Conservation (phyloP, 768 basidiomycete genomes). For the Suillus subalutaceus region DNA sequence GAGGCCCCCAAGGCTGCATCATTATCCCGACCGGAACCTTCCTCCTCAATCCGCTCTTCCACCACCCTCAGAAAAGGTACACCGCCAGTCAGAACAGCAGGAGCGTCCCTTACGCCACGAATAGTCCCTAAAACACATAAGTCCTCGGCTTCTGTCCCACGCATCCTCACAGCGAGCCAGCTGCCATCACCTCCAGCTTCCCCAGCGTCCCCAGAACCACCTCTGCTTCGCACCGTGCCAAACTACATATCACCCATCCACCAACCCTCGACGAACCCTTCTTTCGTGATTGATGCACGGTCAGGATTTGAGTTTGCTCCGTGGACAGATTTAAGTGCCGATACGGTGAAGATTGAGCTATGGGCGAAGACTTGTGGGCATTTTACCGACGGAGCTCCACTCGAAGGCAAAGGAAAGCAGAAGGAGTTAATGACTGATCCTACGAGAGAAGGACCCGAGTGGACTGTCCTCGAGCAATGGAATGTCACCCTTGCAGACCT, state of each 20-base stretch:
- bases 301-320: constrained; percentile 54
- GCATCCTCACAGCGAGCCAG: constrained; percentile 29
- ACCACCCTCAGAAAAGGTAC: constrained; percentile 21
- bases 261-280: constrained; percentile 82
- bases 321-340: constrained; percentile 55
- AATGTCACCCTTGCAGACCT: constrained; percentile 61
- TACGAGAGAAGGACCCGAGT: constrained; percentile 38
- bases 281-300: constrained; percentile 61
- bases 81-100: constrained; percentile 17
- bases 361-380: constrained; percentile 49
- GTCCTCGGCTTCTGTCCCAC: constrained; percentile 26
- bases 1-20: constrained; percentile 23
- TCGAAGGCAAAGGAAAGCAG: constrained; percentile 48
- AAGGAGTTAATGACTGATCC: constrained; percentile 34
- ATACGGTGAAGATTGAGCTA: constrained; percentile 56
- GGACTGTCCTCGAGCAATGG: constrained; percentile 74
- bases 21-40: constrained; percentile 9
- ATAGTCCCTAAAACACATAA: constrained; percentile 23
- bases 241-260: constrained; percentile 83
- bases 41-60: constrained; percentile 17
- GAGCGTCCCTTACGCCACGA: constrained; percentile 18
- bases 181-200: constrained; percentile 24
- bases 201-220: constrained; percentile 16
- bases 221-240: constrained; percentile 37
- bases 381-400: constrained; percentile 14